phyloP scores from a whole-genome alignment of 164 flowering plant genomes.

The Piper betle region DNA sequence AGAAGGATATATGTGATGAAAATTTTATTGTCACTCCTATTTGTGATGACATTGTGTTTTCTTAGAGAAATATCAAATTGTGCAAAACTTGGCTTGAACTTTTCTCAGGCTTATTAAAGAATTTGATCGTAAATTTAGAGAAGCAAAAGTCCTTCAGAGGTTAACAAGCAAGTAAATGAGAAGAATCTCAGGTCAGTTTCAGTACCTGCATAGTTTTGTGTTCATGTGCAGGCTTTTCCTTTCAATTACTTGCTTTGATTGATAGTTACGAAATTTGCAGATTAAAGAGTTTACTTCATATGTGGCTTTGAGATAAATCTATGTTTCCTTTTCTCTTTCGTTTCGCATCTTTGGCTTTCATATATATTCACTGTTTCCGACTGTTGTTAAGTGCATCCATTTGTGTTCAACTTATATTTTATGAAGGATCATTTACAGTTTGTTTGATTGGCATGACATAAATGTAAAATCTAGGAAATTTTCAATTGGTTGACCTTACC shows the following conservation, averaged over 20 bases:
- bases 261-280: conserved; percentile 28
- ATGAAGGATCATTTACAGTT: too few species aligned
- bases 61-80: too few species aligned
- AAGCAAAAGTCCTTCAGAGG: conserved; percentile 80
- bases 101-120: conserved; percentile 73
- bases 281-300: conserved; percentile 95
- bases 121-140: conserved; percentile 91
- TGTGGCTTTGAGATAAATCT: conserved; percentile 92
- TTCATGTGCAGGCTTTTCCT: not conserved
- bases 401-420: not conserved
- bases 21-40: not conserved
- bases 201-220: not conserved
- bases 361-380: too few species aligned
- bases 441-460: too few species aligned
- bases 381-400: not conserved
- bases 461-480: too few species aligned
- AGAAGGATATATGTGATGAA: too few species aligned
- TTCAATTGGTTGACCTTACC: too few species aligned
- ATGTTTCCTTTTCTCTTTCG: conserved; percentile 20
- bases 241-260: not conserved
- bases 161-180: conserved; percentile 81
- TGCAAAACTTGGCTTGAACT: too few species aligned
- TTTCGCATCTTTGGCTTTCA: not conserved
- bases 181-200: conserved; percentile 71
- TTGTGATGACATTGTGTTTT: not conserved